Evolutionary conservation across 176 grass and related monocot genomes (phyloP), one percentile per base, ranked within the genome.

Genomic region (Coix lacrymajobi): DNA sequence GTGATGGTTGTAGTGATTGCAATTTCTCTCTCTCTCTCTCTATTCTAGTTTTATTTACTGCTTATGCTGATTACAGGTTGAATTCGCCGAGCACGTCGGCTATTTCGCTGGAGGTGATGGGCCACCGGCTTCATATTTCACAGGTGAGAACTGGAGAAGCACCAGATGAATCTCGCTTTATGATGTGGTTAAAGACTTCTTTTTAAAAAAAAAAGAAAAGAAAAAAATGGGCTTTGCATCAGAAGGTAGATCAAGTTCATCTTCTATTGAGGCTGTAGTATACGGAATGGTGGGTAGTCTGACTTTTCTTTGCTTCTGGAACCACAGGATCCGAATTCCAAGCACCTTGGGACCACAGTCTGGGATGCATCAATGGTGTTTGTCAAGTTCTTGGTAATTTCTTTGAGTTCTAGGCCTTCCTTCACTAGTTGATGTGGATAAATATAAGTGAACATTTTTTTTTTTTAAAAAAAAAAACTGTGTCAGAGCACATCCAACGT

Each of bases 301-400:
- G 75, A 77, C 49, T 60, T 80, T 74, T 28, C 4, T 22, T 34
- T 54, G 8, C 4, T 32, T 62, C 1, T 75, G 0, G 6, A 1
- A 3, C 71, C 16, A 46, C 86, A 98, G 96, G 96, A 98, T 88
- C 96, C 96, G 1, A 98, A 98, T 63, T 98, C 96, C 9, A 95
- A 93, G 72, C 92, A 98, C 87, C 89, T 91, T 24, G 96, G 96
- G 1, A 98, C 92, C 24, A 95, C 96, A 28, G 96, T 98, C 57
- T 98, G 96, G 96, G 96, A 98, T 84, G 88, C 96, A 52, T 98
- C 92, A 4, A 98, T 98, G 96, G 96, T 98, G 44, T 94, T 98
- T 56, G 92, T 82, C 41, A 98, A 98, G 51, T 98, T 91, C 76
- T 75, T 98, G 96, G 96, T 98, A 94, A 85, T 80, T 1, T 2